phyloP scores from a whole-genome alignment of 495 filamentous ascomycete species.

The Gamarada debralockiae region DNA sequence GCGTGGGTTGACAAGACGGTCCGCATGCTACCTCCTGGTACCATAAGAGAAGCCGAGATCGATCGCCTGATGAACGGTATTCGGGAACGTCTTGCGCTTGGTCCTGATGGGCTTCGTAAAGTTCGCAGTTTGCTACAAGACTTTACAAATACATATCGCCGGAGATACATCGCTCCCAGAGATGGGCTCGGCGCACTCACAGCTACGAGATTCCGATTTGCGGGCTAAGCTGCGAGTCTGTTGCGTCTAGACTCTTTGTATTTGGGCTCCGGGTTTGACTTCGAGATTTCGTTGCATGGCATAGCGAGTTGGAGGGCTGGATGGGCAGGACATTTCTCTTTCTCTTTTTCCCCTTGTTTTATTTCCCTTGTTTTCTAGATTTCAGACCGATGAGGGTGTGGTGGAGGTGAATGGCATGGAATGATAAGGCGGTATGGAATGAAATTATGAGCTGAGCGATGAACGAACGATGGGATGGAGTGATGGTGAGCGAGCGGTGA shows the following conservation, averaged over 20 bases:
- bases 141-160: slow-evolving; percentile 90
- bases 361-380: background rate
- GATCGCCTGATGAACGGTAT: slow-evolving; percentile 64
- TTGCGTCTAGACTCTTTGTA: background rate
- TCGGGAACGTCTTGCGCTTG: slow-evolving; percentile 59
- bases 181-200: slow-evolving; percentile 85
- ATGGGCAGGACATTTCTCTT: background rate
- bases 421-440: too few relatives aligned
- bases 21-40: slow-evolving; percentile 76
- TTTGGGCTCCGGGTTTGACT: background rate
- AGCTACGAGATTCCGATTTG: slow-evolving; percentile 81
- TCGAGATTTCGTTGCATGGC: slow-evolving; percentile 15
- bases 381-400: too few relatives aligned
- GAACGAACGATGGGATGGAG: too few relatives aligned
- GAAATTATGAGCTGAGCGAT: too few relatives aligned
- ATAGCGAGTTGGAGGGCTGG: slow-evolving; percentile 17
- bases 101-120: slow-evolving; percentile 65
- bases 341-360: background rate
- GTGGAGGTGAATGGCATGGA: too few relatives aligned
- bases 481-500: too few relatives aligned
- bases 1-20: slow-evolving; percentile 80
- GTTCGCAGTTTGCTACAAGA: slow-evolving; percentile 87
- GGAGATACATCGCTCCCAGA: slow-evolving; percentile 90
- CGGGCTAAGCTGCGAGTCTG: slow-evolving; percentile 8
- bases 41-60: slow-evolving; percentile 58